Evolutionary conservation across 805 yeast genomes (phyloP).

Genomic region (Candida maesae): DNA sequence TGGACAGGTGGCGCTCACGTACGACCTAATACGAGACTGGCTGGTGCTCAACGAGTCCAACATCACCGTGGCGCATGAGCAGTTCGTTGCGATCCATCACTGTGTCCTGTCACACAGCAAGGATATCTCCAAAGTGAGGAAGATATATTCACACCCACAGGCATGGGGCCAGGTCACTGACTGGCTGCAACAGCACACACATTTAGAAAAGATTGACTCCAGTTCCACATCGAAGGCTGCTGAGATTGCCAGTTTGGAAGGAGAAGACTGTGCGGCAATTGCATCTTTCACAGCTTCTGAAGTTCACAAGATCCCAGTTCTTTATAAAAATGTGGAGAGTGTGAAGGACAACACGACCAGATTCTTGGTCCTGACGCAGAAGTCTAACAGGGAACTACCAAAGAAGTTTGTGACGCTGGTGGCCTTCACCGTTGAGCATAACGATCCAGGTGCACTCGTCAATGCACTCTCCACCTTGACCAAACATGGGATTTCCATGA

Average conservation of each 20-base stretch:
- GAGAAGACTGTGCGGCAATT: conserved; percentile 57
- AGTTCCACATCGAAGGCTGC: conserved; percentile 87
- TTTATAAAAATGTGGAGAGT: conserved; percentile 63
- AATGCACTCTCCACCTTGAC: conserved; percentile 58
- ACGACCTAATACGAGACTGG: conserved; percentile 76
- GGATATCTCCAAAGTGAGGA: conserved; percentile 42
- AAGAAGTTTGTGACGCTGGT: conserved; percentile 43
- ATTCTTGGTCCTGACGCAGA: conserved; percentile 59
- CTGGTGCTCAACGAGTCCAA: conserved; percentile 30
- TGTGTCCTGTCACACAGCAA: conserved; percentile 52
- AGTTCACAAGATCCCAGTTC: conserved; percentile 53
- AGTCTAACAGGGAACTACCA: conserved; percentile 4
- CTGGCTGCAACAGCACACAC: conserved; percentile 42
- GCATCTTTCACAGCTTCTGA: conserved; percentile 67
- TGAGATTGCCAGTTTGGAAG: conserved; percentile 45
- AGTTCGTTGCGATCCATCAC: conserved; percentile 80
- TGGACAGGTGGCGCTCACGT: conserved; percentile 86
- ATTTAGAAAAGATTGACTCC: conserved; percentile 55
- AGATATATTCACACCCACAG: conserved; percentile 90
- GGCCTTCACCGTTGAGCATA: conserved; percentile 60
- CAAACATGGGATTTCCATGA: conserved; percentile 54
- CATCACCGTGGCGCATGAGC: conserved; percentile 59
- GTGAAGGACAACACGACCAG: conserved; percentile 76
- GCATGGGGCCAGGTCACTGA: conserved; percentile 90
- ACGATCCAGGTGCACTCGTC: conserved; percentile 73